Evolutionary conservation across 805 yeast species (phyloP), one percentile per base, ranked within the genome.

Genomic region (Pichia nanzhaoensis): DNA sequence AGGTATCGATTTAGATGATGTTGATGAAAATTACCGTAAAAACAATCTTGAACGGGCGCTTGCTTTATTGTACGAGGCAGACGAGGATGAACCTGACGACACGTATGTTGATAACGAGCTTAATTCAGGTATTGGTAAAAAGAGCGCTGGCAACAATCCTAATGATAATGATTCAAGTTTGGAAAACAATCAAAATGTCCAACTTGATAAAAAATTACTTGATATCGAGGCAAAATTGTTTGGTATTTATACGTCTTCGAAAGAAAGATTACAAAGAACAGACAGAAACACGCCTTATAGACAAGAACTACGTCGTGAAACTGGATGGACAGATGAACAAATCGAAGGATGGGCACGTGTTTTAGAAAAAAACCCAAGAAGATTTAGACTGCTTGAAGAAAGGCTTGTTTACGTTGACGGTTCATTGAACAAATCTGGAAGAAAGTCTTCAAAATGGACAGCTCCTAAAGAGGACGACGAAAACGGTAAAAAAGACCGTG

Each of bases 271-370:
- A 44, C 73, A 65, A 8, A 71, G 77, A 47, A 48, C 64, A 0
- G 58, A 68, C 10, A 68, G 96, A 49, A 51, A 58, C 41, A 50
- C 80, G 0, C 64, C 67, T 36, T 63, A 58, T 9, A 69, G 96
- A 42, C 63, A 67, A 28, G 72, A 70, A 21, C 65, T 87, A 58
- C 76, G 72, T 51, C 53, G 60, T 5, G 68, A 69, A 33, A 74
- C 82, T 0, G 69, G 69, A 1, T 88, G 95, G 96, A 70, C 89
- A 0, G 90, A 89, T 61, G 96, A 88, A 57, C 95, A 87, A 59
- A 78, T 91, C 39, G 96, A 90, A 69, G 95, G 96, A 0, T 91
- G 97, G 97, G 82, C 83, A 1, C 67, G 84, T 45, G 83, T 84
- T 83, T 59, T 89, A 17, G 71, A 77, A 42, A 76, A 75, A 54